These are phyloP conservation scores for Bipolaris bicolor DNA, from an alignment of 2,329 filamentous ascomycete species.

Conservation along the genomic window DNA sequence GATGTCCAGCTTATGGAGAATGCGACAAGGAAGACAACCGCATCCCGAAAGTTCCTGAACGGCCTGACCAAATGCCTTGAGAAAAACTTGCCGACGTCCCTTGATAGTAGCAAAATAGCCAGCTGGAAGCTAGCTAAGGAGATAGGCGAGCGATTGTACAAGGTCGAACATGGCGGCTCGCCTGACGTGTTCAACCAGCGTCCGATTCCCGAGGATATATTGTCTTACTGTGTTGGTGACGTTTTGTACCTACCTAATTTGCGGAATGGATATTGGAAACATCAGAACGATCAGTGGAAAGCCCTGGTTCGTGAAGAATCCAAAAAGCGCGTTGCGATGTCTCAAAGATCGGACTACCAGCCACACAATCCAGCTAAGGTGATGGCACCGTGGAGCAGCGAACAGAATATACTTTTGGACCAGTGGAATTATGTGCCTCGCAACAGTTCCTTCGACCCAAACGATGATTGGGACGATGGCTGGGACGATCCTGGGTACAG, in stretches of 20 bases:
- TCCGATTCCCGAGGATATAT: constrained; percentile 33
- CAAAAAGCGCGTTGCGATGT: constrained; percentile 15
- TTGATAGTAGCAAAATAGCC: not conserved
- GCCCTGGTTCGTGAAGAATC: constrained; percentile 9
- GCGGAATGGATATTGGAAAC: not conserved
- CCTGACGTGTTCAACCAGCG: constrained; percentile 40
- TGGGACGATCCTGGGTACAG: not conserved
- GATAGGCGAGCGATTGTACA: constrained; percentile 31
- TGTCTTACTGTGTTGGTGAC: constrained; percentile 35
- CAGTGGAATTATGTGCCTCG: constrained; percentile 25
- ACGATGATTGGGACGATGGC: not conserved
- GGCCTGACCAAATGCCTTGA: constrained; percentile 4
- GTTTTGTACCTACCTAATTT: constrained; percentile 28
- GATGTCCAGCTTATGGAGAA: constrained; percentile 15
- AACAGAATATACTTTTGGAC: constrained; percentile 33
- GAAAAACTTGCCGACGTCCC: not conserved
- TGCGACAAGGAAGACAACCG: not conserved
- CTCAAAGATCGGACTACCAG: constrained; percentile 25
- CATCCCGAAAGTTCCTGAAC: not conserved
- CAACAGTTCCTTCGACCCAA: not conserved
- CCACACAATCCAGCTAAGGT: constrained; percentile 29
- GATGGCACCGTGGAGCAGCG: constrained; percentile 23
- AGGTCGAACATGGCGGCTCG: constrained; percentile 30
- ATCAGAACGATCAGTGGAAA: not conserved
- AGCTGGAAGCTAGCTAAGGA: constrained; percentile 19